phyloP scores from a whole-genome alignment of 75 land plant species.

The Sequoia sempervirens region DNA sequence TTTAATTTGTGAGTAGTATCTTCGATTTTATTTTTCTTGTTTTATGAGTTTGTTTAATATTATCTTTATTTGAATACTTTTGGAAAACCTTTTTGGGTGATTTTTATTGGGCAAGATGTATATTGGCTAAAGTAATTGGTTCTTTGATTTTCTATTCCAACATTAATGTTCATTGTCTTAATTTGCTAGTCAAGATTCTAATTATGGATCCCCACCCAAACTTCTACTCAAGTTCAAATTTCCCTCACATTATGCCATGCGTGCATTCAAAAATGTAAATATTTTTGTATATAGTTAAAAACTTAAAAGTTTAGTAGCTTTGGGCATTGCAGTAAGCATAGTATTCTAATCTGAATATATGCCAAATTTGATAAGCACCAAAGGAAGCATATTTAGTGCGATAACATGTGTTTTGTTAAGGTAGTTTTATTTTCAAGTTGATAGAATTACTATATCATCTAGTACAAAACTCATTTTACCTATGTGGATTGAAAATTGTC shows the following conservation, averaged over 20 bases:
- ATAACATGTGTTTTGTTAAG: no score
- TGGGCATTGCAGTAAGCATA: neutral
- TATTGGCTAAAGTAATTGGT: neutral
- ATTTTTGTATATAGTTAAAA: neutral
- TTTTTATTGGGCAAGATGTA: neutral
- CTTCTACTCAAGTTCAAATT: neutral
- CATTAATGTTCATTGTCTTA: neutral
- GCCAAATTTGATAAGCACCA: no score
- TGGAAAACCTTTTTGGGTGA: neutral
- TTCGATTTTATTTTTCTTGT: neutral
- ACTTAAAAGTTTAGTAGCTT: neutral
- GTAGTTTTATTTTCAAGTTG: no score
- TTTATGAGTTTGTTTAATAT: neutral
- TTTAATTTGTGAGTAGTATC: constrained; percentile 49
- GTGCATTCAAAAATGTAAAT: neutral
- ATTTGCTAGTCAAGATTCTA: neutral
- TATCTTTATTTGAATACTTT: neutral
- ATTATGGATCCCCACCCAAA: neutral
- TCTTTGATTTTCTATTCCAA: neutral
- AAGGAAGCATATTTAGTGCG: no score
- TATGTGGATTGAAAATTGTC: no score
- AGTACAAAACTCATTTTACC: no score
- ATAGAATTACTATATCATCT: no score
- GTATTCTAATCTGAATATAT: neutral
- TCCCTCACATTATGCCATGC: neutral